Conservation (phyloP, 371 early-diverging fungal genomes). For the Nematocida ironsii region DNA sequence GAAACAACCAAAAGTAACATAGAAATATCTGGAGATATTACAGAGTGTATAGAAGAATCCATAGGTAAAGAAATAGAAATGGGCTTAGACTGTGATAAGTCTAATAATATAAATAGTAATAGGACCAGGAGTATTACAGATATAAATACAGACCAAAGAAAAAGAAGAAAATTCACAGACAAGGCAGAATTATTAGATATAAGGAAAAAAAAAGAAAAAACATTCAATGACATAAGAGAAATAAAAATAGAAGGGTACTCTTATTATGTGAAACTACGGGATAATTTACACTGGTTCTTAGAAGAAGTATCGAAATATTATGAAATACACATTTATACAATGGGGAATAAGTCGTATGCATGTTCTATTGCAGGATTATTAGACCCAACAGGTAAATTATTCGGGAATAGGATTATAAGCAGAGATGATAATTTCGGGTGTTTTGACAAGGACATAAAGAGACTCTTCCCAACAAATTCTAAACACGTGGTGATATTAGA, state of each 20-base stretch:
- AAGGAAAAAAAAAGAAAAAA: not conserved
- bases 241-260: slow-evolving; percentile 45
- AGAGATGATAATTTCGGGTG: slow-evolving; percentile 83
- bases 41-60: not conserved
- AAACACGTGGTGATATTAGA: slow-evolving; percentile 94
- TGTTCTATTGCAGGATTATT: slow-evolving; percentile 79
- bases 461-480: slow-evolving; percentile 87
- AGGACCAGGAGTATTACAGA: not conserved
- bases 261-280: slow-evolving; percentile 71
- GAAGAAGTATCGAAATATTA: slow-evolving; percentile 71
- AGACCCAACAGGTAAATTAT: slow-evolving; percentile 78
- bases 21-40: not conserved
- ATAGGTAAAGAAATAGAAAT: not conserved
- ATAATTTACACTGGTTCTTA: slow-evolving; percentile 78
- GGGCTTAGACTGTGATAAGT: not conserved
- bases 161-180: not conserved
- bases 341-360: slow-evolving; percentile 92
- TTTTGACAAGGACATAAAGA: slow-evolving; percentile 77
- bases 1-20: not conserved
- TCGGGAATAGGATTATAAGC: slow-evolving; percentile 84
- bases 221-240: slow-evolving; percentile 17
- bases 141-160: not conserved
- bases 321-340: slow-evolving; percentile 96
- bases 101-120: not conserved
- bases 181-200: not conserved